Percentiles rank a stretch among this genome's conserved stretches.
phyloP scores from a whole-genome alignment of 202 grass and related monocot species.

The Bolboschoenoplectus hybrid region DNA sequence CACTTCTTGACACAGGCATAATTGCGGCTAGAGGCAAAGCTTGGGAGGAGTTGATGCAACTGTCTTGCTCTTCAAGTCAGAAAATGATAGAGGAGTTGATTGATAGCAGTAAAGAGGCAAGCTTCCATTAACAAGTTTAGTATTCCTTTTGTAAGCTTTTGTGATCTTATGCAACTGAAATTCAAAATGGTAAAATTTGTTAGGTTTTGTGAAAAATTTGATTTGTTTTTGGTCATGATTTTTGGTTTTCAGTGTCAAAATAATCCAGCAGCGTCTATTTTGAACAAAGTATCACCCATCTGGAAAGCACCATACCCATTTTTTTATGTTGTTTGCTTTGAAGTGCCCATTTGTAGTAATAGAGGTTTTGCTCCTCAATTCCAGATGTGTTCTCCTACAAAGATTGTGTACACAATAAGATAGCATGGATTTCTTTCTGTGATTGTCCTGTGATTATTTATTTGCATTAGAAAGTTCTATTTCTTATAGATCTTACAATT shows the following conservation, averaged over 20 bases:
- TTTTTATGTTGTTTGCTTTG: constrained; percentile 2
- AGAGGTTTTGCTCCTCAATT: background rate
- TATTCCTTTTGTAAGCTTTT: constrained; percentile 15
- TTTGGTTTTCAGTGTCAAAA: constrained; percentile 7
- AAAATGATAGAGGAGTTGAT: constrained; percentile 65
- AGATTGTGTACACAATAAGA: background rate
- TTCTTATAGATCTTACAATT: constrained; percentile 2
- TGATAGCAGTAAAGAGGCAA: constrained; percentile 74
- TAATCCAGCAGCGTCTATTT: background rate
- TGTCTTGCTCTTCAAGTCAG: constrained; percentile 63
- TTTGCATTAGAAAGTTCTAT: constrained; percentile 11
- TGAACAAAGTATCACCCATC: background rate
- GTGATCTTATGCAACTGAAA: constrained; percentile 16
- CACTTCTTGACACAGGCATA: constrained; percentile 91
- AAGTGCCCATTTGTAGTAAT: background rate
- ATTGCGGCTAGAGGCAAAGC: constrained; percentile 87
- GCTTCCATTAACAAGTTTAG: constrained; percentile 53
- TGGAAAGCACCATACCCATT: background rate
- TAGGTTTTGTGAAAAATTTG: constrained; percentile 8
- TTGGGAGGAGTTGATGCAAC: constrained; percentile 67
- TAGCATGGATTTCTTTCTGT: background rate
- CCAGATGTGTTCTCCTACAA: background rate
- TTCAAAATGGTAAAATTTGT: constrained; percentile 19
- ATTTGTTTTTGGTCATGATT: background rate
- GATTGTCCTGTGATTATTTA: background rate